These are phyloP conservation scores for Fusarium transvaalense DNA, from an alignment of 2,329 filamentous ascomycete genomes.

Conservation along the genomic window DNA sequence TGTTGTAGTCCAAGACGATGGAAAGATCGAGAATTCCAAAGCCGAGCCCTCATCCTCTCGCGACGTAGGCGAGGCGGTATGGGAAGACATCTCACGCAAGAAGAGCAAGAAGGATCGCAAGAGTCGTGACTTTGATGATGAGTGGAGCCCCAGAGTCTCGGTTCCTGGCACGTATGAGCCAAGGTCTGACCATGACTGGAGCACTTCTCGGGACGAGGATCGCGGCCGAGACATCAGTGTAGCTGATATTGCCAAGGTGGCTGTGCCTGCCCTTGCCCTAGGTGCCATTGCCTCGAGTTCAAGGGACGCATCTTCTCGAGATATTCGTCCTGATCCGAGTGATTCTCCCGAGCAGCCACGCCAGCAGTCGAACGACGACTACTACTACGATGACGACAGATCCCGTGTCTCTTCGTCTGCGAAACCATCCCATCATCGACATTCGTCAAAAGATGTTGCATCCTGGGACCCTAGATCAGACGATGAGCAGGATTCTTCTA, in stretches of 20 bases:
- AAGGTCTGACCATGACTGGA: conserved; percentile 33
- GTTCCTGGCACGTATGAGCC: conserved; percentile 40
- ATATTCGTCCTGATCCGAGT: conserved; percentile 36
- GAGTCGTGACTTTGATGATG: conserved; percentile 49
- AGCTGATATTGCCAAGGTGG: conserved; percentile 31
- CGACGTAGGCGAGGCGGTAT: conserved; percentile 40
- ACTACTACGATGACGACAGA: conserved; percentile 35
- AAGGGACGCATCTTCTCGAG: conserved; percentile 28
- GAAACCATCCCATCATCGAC: conserved; percentile 32
- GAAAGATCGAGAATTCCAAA: conserved; percentile 30
- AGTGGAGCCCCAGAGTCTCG: conserved; percentile 44
- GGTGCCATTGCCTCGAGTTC: conserved; percentile 37
- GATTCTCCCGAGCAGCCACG: conserved; percentile 18
- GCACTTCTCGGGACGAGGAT: conserved; percentile 21
- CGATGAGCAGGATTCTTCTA: conserved; percentile 34
- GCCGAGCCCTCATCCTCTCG: conserved; percentile 31
- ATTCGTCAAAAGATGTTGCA: conserved; percentile 32
- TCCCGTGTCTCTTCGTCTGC: conserved; percentile 33
- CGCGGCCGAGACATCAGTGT: conserved; percentile 23
- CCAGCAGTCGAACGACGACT: conserved; percentile 33
- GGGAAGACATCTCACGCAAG: conserved; percentile 49
- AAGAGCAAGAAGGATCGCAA: conserved; percentile 53
- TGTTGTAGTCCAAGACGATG: conserved; percentile 48
- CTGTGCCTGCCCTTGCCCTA: conserved; percentile 38
- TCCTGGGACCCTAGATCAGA: conserved; percentile 41